phyloP scores from a whole-genome alignment of 805 yeast species.

The Wickerhamomyces chaumierensis region DNA sequence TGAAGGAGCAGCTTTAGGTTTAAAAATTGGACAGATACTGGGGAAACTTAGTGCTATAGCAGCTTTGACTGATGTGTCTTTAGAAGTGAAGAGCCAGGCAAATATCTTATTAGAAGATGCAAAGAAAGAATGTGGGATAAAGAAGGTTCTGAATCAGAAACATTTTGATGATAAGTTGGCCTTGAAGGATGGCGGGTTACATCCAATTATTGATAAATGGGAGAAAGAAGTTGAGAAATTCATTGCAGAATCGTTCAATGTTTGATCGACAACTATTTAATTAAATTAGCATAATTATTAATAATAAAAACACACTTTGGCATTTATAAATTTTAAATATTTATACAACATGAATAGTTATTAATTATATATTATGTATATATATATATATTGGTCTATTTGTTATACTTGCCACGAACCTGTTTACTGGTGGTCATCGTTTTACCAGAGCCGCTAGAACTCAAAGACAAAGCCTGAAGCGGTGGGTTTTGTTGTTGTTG shows the following conservation, averaged over 20 bases:
- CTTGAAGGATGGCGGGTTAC: conserved; percentile 6
- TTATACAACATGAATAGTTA: no score
- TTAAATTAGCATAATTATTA: no score
- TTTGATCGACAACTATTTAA: no score
- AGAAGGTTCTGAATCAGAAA: conserved; percentile 40
- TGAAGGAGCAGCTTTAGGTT: conserved; percentile 61
- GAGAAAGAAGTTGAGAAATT: conserved; percentile 7
- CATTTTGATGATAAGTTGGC: conserved; percentile 39
- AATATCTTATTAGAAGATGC: conserved; percentile 25
- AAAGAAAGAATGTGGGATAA: conserved; percentile 42
- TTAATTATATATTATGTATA: no score
- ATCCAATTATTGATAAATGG: conserved; percentile 37
- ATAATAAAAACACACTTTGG: no score
- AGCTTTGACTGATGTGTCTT: conserved; percentile 6
- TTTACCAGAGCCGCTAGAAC: no score
- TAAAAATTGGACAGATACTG: conserved; percentile 50
- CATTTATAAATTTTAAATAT: no score
- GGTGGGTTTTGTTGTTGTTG: neutral
- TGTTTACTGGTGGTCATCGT: no score
- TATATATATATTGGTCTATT: no score
- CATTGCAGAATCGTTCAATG: no score
- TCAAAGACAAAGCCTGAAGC: neutral
- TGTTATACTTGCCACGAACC: no score
- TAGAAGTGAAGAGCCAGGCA: conserved; percentile 9
- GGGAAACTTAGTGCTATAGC: conserved; percentile 34